Percentiles rank a stretch among this genome's conserved stretches.
These are phyloP conservation scores for Grigorovia jiainica DNA, from an alignment of 805 yeast species.

Conservation along the genomic window DNA sequence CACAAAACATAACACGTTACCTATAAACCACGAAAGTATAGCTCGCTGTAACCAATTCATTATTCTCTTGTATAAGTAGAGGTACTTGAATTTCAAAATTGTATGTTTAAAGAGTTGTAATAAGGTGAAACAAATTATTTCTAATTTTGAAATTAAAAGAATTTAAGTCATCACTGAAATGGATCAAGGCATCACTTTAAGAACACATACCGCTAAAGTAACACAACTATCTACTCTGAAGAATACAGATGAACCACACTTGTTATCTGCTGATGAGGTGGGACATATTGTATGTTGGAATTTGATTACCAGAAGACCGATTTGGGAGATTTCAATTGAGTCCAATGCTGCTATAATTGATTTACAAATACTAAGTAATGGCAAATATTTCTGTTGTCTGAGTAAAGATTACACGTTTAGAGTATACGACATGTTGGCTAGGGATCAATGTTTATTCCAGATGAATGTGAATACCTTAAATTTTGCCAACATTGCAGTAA, in stretches of 20 bases:
- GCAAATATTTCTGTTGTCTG: slow-evolving; percentile 11
- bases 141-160: too few species aligned
- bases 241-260: slow-evolving; percentile 11
- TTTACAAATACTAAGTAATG: slow-evolving; percentile 8
- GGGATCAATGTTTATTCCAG: slow-evolving; percentile 9
- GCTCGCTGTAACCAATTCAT: slow-evolving; percentile 1
- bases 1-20: not conserved
- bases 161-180: too few species aligned
- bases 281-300: slow-evolving; percentile 24
- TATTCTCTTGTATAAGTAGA: not conserved
- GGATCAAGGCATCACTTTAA: slow-evolving; percentile 6
- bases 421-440: slow-evolving; percentile 5
- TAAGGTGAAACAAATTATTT: too few species aligned
- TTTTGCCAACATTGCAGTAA: slow-evolving; percentile 23
- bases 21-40: not conserved
- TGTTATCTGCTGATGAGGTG: slow-evolving; percentile 21
- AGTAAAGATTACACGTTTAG: slow-evolving; percentile 22
- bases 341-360: slow-evolving; percentile 12
- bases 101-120: too few species aligned
- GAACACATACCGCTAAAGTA: slow-evolving; percentile 7
- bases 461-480: slow-evolving; percentile 27
- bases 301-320: slow-evolving; percentile 21
- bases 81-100: too few species aligned
- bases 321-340: slow-evolving; percentile 4
- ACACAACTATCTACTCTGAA: slow-evolving; percentile 2